Percentiles rank a stretch among this genome's conserved stretches.
Conservation (phyloP, 305 asterid genomes). For the Rubia balearica region DNA sequence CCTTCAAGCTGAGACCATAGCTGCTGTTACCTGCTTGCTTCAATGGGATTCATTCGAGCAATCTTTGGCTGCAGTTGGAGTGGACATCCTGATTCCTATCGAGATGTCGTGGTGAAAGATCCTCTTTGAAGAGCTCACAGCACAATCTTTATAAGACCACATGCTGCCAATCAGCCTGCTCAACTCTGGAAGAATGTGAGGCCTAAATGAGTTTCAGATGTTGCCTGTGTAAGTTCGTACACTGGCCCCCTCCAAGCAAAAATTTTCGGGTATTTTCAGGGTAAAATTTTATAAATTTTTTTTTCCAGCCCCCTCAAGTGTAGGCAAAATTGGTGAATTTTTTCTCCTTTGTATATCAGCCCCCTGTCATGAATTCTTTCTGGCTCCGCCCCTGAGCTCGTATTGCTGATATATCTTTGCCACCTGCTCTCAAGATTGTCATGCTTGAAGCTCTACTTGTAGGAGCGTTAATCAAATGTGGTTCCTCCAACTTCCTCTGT, state of each 20-base stretch:
- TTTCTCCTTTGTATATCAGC: too few species aligned
- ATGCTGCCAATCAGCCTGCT: not conserved
- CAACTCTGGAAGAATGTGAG: not conserved
- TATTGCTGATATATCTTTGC: not conserved
- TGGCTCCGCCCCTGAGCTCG: too few species aligned
- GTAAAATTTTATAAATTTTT: too few species aligned
- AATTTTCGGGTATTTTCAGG: too few species aligned
- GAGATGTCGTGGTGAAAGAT: not conserved
- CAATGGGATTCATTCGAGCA: not conserved
- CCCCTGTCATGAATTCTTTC: too few species aligned
- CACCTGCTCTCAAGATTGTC: not conserved
- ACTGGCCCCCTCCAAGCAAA: too few species aligned
- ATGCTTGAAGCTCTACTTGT: not conserved
- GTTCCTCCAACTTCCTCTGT: not conserved
- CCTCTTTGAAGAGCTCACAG: not conserved
- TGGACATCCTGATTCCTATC: not conserved
- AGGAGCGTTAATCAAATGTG: not conserved
- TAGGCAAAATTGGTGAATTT: too few species aligned
- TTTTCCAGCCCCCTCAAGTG: too few species aligned
- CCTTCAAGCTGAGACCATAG: not conserved
- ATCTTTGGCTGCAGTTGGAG: slow-evolving; percentile 2
- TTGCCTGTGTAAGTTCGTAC: not conserved
- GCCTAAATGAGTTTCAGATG: not conserved
- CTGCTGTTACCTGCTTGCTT: not conserved
- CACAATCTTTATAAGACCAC: not conserved